Conservation (phyloP, 202 grass and related monocot species). For the Hordeum pubiflorum region DNA sequence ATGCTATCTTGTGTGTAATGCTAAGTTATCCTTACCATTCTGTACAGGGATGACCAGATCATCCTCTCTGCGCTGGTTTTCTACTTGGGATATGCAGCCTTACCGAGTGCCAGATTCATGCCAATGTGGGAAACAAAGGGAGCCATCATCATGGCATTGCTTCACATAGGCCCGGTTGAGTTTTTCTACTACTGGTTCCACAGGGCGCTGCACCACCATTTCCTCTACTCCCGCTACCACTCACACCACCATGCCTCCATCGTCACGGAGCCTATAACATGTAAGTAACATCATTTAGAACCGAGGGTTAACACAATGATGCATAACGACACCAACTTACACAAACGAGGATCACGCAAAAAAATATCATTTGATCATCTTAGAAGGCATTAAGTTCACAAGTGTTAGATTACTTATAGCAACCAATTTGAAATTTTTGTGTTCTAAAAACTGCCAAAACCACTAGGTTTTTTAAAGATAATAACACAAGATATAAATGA, state of each 20-base stretch:
- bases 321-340: neutral
- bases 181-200: slow-evolving; percentile 81
- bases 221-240: slow-evolving; percentile 62
- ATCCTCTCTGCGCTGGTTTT: slow-evolving; percentile 36
- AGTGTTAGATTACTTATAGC: neutral
- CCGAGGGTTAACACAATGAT: neutral
- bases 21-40: neutral
- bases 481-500: neutral
- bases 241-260: slow-evolving; percentile 62
- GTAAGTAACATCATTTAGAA: slow-evolving; percentile 32
- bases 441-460: no score
- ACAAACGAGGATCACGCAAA: neutral
- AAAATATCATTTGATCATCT: neutral
- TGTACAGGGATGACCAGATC: slow-evolving; percentile 64
- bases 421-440: no score
- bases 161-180: slow-evolving; percentile 54
- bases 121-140: slow-evolving; percentile 50
- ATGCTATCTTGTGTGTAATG: neutral
- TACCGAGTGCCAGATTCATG: slow-evolving; percentile 14
- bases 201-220: slow-evolving; percentile 66
- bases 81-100: slow-evolving; percentile 30
- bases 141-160: slow-evolving; percentile 30
- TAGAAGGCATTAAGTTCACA: neutral
- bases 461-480: no score
- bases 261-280: slow-evolving; percentile 63